These are phyloP conservation scores for Fusarium sp. DNA, from an alignment of 2,329 filamentous ascomycete genomes.

Conservation along the genomic window DNA sequence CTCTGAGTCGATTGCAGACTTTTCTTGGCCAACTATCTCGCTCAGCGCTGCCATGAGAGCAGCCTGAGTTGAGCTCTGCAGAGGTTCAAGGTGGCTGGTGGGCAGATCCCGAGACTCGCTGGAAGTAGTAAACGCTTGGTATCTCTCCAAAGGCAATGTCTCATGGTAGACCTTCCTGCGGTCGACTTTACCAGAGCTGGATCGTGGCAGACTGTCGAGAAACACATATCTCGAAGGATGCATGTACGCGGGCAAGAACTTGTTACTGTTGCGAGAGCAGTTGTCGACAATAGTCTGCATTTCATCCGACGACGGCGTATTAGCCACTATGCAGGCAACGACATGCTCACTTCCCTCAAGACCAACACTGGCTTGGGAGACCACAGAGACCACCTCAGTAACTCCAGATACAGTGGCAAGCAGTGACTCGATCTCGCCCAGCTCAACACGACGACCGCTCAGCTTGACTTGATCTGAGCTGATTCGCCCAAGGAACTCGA, in stretches of 20 bases:
- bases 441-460: slow-evolving; percentile 76
- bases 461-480: slow-evolving; percentile 78
- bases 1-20: not conserved
- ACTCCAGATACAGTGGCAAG: not conserved
- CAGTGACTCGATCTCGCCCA: slow-evolving; percentile 69
- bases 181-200: slow-evolving; percentile 8
- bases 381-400: not conserved
- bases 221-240: slow-evolving; percentile 4
- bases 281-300: not conserved
- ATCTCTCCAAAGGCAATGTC: not conserved
- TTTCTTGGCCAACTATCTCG: not conserved
- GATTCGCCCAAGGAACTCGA: slow-evolving; percentile 65
- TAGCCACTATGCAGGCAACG: slow-evolving; percentile 3
- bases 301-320: not conserved
- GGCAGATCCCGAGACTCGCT: not conserved
- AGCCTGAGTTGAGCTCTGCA: not conserved
- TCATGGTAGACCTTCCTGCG: slow-evolving; percentile 1
- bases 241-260: slow-evolving; percentile 2
- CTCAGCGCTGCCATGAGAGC: not conserved
- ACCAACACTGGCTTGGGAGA: not conserved
- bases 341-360: slow-evolving; percentile 1
- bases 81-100: not conserved
- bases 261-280: not conserved
- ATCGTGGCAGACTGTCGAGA: slow-evolving; percentile 1
- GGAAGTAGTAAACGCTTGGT: not conserved